Percentiles rank a stretch among this genome's conserved stretches.
phyloP scores from a whole-genome alignment of 768 basidiomycete species.

The Leccinum broughii region DNA sequence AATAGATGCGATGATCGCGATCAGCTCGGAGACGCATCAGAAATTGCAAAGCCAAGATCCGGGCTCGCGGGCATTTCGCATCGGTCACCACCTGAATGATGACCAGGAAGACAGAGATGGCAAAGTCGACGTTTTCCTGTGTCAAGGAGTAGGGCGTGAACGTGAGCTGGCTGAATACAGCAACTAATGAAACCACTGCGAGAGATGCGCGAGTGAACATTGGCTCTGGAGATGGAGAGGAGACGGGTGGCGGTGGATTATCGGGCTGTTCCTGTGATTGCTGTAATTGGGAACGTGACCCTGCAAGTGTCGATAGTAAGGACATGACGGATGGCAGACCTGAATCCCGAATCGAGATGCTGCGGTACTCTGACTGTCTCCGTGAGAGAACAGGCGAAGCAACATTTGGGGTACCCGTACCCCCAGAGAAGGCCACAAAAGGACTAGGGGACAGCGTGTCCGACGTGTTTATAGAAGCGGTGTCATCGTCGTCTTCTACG shows the following conservation, averaged over 20 bases:
- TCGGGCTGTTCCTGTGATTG: conserved; percentile 44
- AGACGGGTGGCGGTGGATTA: conserved; percentile 30
- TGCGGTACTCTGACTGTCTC: conserved; percentile 55
- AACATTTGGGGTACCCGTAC: conserved; percentile 36
- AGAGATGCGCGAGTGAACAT: conserved; percentile 50
- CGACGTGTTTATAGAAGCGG: conserved; percentile 39
- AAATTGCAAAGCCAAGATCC: conserved; percentile 80
- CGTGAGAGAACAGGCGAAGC: conserved; percentile 59
- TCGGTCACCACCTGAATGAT: conserved; percentile 49
- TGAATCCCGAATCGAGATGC: conserved; percentile 42
- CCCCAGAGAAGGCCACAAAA: conserved; percentile 25
- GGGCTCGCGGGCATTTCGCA: conserved; percentile 55
- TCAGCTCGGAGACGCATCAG: conserved; percentile 87
- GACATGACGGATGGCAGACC: conserved; percentile 64
- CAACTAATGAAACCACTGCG: conserved; percentile 62
- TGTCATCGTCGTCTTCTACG: conserved; percentile 44
- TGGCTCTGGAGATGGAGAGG: conserved; percentile 28
- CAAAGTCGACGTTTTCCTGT: conserved; percentile 49
- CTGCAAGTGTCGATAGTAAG: conserved; percentile 61
- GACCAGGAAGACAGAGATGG: conserved; percentile 52
- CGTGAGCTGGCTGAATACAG: conserved; percentile 66
- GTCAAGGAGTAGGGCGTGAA: conserved; percentile 64
- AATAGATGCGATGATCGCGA: conserved; percentile 83
- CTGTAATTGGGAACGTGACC: conserved; percentile 60
- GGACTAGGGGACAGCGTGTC: conserved; percentile 42